Base-by-base conservation (phyloP, 164 flowering plant genomes). In the Chimonanthus salicifolius region DNA sequence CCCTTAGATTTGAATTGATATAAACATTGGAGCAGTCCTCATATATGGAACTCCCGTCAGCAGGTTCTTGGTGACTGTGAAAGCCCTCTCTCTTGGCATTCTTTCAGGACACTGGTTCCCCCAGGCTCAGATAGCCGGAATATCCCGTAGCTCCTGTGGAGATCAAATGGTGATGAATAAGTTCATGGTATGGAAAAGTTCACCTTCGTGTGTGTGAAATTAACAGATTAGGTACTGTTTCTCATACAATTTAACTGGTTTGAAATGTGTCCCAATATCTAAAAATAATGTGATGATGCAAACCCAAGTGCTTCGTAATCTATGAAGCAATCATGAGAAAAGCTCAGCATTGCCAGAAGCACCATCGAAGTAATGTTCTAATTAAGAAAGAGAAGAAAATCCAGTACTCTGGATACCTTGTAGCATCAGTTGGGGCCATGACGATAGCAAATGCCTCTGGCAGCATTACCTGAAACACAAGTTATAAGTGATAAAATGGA, bases 371-470 rank as follows among this genome's bases (percentile, higher is more conserved):
- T 54, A 54, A 54, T 54, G 16, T 7, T 54, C 60, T 54, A 13
- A 54, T 54, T 54, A 11, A 54, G 5, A 13, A 3, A 54, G 16
- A 54, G 20, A 15, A 9, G 45, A 45, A 66, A 15, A 7, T 66
- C 13, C 7, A 45, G n/a, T 20, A 45, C 18, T 18, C 65, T 58
- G 60, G 73, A 6, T 43, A 90, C 94, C 94, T 89, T 74, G 92
- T 75, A 49, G 79, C 68, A 82, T 90, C 95, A 58, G 92, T 87
- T 58, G 98, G 97, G 80, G 98, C 94, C 89, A 92, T 77, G 76
- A 89, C 97, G 77, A 92, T 83, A 11, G 92, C 97, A 67, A 92
- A 78, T 20, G 96, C 94, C 83, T 92, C 97, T 18, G 92, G 93
- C 48, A 92, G 82, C 92, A 91, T 91, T 21, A 83, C 82, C 96